Conservation (phyloP, 2,329 filamentous ascomycete genomes). For the Colletotrichum ledebouriae region DNA sequence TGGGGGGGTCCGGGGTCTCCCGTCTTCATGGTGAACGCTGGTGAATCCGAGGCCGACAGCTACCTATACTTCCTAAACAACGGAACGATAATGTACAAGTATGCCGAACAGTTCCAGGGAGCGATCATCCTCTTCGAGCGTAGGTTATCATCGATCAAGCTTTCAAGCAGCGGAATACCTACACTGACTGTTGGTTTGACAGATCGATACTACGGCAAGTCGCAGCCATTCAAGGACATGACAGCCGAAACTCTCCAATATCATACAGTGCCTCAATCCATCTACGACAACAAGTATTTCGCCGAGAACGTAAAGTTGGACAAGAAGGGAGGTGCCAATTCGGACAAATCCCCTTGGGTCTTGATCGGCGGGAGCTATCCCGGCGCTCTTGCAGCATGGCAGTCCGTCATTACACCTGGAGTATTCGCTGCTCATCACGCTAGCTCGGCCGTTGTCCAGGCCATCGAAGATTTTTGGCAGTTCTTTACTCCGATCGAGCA, state of each 20-base stretch:
- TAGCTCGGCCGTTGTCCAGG: conserved; percentile 63
- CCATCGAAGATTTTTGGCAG: conserved; percentile 60
- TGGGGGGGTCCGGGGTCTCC: conserved; percentile 34
- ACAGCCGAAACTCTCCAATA: conserved; percentile 41
- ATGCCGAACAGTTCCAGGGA: conserved; percentile 32
- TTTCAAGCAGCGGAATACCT: background rate
- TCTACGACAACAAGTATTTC: conserved; percentile 39
- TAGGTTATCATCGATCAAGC: background rate
- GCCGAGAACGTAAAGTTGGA: conserved; percentile 53
- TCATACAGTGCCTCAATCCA: conserved; percentile 34
- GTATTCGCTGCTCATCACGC: conserved; percentile 65
- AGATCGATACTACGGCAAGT: conserved; percentile 40
- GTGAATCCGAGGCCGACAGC: conserved; percentile 17
- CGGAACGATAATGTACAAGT: conserved; percentile 15
- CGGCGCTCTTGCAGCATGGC: conserved; percentile 64
- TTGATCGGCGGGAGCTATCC: conserved; percentile 65
- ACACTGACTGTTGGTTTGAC: background rate
- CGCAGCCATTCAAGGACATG: conserved; percentile 28
- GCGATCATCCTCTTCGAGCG: conserved; percentile 38
- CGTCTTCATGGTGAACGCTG: conserved; percentile 35
- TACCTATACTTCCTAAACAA: conserved; percentile 19
- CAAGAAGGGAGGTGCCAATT: conserved; percentile 44
- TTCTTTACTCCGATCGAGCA: conserved; percentile 63
- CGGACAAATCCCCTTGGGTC: conserved; percentile 64
- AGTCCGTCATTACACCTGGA: conserved; percentile 59